Conservation (phyloP, 768 basidiomycete species). For the Cyathus striatus region DNA sequence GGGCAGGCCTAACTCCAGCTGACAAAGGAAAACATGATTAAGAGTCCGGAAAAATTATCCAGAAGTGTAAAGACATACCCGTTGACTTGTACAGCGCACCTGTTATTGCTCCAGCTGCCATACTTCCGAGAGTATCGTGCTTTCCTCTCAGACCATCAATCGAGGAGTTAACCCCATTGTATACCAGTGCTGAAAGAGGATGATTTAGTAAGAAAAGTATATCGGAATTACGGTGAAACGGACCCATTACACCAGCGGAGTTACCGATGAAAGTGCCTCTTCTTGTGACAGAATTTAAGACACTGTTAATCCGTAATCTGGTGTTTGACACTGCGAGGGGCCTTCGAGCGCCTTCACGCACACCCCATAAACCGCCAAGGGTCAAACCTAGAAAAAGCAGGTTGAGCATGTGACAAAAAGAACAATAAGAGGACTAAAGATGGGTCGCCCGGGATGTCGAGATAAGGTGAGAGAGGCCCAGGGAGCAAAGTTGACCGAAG, state of each 20-base stretch:
- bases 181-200: slow-evolving; percentile 74
- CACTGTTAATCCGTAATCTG: slow-evolving; percentile 91
- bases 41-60: slow-evolving; percentile 16
- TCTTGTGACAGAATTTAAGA: slow-evolving; percentile 94
- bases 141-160: slow-evolving; percentile 86
- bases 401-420: slow-evolving; percentile 74
- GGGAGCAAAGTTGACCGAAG: slow-evolving; percentile 46
- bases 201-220: slow-evolving; percentile 29
- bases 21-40: slow-evolving; percentile 31
- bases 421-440: slow-evolving; percentile 74
- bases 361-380: slow-evolving; percentile 92
- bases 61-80: slow-evolving; percentile 53
- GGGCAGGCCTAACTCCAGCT: slow-evolving; percentile 91
- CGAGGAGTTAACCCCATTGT: slow-evolving; percentile 94
- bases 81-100: slow-evolving; percentile 93
- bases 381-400: slow-evolving; percentile 76
- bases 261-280: slow-evolving; percentile 98
- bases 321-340: slow-evolving; percentile 83
- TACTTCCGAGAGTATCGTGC: slow-evolving; percentile 88
- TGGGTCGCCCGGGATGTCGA: slow-evolving; percentile 46
- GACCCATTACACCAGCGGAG: slow-evolving; percentile 95
- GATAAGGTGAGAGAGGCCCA: slow-evolving; percentile 66
- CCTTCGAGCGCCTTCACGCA: slow-evolving; percentile 88
- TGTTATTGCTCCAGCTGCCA: slow-evolving; percentile 87
- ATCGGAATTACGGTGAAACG: slow-evolving; percentile 34